phyloP scores from a whole-genome alignment of 768 basidiomycete species.

The Ephemerocybe angulata region DNA sequence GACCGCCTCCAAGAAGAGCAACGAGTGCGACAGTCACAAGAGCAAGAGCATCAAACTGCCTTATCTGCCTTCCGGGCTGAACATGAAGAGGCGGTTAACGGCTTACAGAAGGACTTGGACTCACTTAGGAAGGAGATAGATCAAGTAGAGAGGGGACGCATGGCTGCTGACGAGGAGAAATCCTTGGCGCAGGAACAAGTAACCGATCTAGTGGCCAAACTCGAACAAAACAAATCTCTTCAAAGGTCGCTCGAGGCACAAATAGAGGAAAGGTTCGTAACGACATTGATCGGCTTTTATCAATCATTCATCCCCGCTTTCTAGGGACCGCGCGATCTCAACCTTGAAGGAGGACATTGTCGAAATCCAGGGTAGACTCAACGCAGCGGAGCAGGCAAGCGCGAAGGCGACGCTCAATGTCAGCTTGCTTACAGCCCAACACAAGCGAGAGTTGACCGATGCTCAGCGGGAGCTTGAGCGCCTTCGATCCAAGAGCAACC shows the following conservation, averaged over 20 bases:
- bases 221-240: slow-evolving; percentile 60
- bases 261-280: slow-evolving; percentile 54
- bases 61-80: not conserved
- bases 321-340: slow-evolving; percentile 46
- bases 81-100: not conserved
- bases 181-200: slow-evolving; percentile 48
- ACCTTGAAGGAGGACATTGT: slow-evolving; percentile 39
- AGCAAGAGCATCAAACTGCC: not conserved
- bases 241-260: slow-evolving; percentile 62
- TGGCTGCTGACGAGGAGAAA: slow-evolving; percentile 36
- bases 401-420: slow-evolving; percentile 66
- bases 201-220: slow-evolving; percentile 59
- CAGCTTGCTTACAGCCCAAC: slow-evolving; percentile 60
- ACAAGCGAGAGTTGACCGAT: slow-evolving; percentile 58
- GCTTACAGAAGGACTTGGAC: slow-evolving; percentile 3
- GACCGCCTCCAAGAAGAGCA: not conserved
- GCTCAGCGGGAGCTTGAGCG: slow-evolving; percentile 55
- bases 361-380: slow-evolving; percentile 40
- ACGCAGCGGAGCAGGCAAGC: slow-evolving; percentile 52
- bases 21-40: not conserved
- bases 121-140: slow-evolving; percentile 6
- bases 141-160: not conserved
- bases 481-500: slow-evolving; percentile 50
- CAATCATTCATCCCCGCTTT: slow-evolving; percentile 4
- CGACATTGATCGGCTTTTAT: not conserved